Conservation (phyloP, 495 filamentous ascomycete genomes). For the Choiromyces venosus region DNA sequence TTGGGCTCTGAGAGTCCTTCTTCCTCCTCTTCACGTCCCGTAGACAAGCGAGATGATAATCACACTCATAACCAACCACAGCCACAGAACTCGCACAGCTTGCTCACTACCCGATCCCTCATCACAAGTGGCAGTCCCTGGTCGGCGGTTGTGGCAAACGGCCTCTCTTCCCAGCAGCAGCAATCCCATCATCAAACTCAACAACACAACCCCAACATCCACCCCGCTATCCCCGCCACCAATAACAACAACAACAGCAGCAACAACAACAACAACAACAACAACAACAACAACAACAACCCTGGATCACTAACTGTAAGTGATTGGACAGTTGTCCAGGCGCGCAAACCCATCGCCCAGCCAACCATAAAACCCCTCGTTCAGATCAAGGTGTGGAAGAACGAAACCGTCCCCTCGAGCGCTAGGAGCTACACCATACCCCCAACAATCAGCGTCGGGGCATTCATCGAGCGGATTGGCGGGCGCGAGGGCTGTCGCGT, state of each 20-base stretch:
- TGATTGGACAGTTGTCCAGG: background rate
- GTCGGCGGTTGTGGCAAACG: background rate
- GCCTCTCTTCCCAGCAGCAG: background rate
- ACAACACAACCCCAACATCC: background rate
- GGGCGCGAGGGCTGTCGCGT: background rate
- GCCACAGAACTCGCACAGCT: background rate
- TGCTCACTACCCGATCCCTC: background rate
- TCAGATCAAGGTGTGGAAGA: constrained; percentile 3
- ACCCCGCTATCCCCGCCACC: background rate
- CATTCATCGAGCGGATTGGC: background rate
- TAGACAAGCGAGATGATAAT: background rate
- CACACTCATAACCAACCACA: background rate
- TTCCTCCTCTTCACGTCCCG: background rate
- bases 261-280: background rate
- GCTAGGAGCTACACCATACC: background rate
- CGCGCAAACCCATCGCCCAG: background rate
- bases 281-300: background rate
- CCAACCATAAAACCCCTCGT: background rate
- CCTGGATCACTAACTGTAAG: background rate
- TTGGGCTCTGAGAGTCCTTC: background rate
- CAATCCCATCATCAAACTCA: background rate
- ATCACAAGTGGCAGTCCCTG: background rate
- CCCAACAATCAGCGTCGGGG: background rate
- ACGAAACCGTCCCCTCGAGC: background rate
- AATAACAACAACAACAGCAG: background rate